phyloP scores from a whole-genome alignment of 805 yeast genomes.

The Candida coleopterorum region DNA sequence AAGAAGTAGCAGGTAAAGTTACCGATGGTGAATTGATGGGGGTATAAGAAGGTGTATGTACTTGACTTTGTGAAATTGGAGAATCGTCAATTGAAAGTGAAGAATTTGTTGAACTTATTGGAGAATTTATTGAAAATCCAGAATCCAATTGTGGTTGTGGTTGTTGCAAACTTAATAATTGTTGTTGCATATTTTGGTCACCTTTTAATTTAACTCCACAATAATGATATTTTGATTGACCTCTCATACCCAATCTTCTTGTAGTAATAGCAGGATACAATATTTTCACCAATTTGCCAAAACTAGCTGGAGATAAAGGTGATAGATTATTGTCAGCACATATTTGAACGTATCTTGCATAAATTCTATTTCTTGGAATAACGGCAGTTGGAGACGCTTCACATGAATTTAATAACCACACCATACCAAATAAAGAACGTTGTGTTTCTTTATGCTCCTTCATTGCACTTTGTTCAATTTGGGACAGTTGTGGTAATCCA shows the following conservation, averaged over 20 bases:
- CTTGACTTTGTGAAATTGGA: constrained; percentile 8
- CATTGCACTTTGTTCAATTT: constrained; percentile 1
- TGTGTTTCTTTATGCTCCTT: constrained; percentile 45
- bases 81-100: constrained; percentile 12
- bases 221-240: constrained; percentile 80
- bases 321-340: constrained; percentile 40
- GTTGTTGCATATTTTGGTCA: constrained; percentile 22
- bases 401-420: constrained; percentile 74
- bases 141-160: constrained; percentile 6
- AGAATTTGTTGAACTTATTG: constrained; percentile 11
- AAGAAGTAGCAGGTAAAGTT: constrained; percentile 3
- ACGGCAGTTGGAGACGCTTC: constrained; percentile 39
- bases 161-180: constrained; percentile 6
- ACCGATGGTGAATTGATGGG: constrained; percentile 11
- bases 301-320: constrained; percentile 70
- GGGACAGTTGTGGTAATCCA: constrained; percentile 8
- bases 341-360: constrained; percentile 36
- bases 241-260: constrained; percentile 76
- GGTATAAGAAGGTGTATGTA: constrained; percentile 12
- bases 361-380: constrained; percentile 39
- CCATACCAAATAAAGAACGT: constrained; percentile 76
- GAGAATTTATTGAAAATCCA: constrained; percentile 8
- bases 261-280: constrained; percentile 66
- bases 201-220: constrained; percentile 60
- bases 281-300: constrained; percentile 68